These are phyloP conservation scores for Talaromyces wortmannii DNA, from an alignment of 495 filamentous ascomycete genomes.

Conservation along the genomic window DNA sequence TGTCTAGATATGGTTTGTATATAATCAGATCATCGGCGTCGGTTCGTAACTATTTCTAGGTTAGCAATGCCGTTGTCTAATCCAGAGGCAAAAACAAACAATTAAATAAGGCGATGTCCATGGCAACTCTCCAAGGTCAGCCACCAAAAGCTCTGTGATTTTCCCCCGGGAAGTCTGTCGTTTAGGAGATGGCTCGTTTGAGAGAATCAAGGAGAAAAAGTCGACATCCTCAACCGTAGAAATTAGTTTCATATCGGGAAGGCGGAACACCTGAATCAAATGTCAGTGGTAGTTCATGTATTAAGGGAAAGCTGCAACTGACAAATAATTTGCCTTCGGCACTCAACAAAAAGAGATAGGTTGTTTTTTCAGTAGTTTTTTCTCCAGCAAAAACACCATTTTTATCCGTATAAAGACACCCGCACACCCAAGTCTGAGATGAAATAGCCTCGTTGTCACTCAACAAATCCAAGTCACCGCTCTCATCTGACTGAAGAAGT, in stretches of 20 bases:
- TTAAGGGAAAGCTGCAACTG: conserved; percentile 18
- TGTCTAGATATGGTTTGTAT: conserved; percentile 67
- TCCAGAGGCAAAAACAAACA: conserved; percentile 36
- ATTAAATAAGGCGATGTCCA: conserved; percentile 72
- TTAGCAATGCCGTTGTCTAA: conserved; percentile 3
- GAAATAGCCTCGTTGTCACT: conserved; percentile 36
- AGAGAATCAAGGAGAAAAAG: conserved; percentile 71
- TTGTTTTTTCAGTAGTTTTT: conserved; percentile 30
- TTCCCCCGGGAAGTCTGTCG: conserved; percentile 63
- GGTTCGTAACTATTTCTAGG: conserved; percentile 56
- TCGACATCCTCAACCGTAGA: conserved; percentile 55
- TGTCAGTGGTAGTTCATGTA: not conserved
- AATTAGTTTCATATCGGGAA: conserved; percentile 29
- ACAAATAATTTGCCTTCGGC: conserved; percentile 67
- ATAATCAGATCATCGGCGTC: conserved; percentile 75
- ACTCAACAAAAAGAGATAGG: conserved; percentile 67
- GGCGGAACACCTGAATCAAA: conserved; percentile 29
- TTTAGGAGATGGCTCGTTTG: conserved; percentile 57
- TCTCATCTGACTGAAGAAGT: conserved; percentile 68
- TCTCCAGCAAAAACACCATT: conserved; percentile 44
- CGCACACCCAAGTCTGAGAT: conserved; percentile 66
- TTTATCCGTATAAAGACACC: conserved; percentile 69
- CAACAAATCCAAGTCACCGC: conserved; percentile 73
- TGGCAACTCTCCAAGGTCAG: conserved; percentile 73
- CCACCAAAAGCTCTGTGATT: conserved; percentile 69